A percentile compares a stretch with the other conserved stretches of the same genome.
phyloP scores from a whole-genome alignment of 2,329 filamentous ascomycete genomes.

The Grosmannia huntii region DNA sequence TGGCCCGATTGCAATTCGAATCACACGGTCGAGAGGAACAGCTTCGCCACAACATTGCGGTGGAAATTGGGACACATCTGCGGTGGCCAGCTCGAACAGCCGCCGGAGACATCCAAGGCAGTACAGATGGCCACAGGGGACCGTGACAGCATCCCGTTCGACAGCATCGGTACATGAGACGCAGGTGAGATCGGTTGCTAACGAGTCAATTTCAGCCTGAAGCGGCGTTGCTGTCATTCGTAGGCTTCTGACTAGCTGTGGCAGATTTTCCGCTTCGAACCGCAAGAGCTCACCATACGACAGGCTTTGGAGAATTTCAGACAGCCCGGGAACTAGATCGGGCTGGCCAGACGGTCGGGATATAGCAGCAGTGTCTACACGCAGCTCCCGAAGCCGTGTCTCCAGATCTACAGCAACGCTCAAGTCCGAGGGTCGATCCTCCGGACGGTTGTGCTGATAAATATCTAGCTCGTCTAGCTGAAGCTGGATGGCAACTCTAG shows the following conservation, averaged over 20 bases:
- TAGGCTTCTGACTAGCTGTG: neutral
- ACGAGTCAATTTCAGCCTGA: neutral
- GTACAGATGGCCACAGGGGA: constrained; percentile 32
- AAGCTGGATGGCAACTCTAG: neutral
- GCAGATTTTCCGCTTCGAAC: neutral
- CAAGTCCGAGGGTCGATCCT: neutral
- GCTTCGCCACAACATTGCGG: constrained; percentile 34
- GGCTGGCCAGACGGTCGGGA: neutral
- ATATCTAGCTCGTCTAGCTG: neutral
- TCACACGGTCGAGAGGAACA: constrained; percentile 27
- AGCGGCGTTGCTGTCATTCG: neutral
- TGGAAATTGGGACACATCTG: constrained; percentile 37
- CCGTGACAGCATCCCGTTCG: neutral
- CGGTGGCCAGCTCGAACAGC: constrained; percentile 28
- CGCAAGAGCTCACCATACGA: neutral
- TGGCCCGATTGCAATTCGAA: neutral
- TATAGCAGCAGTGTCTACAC: neutral
- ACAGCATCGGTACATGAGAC: neutral
- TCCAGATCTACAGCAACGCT: neutral
- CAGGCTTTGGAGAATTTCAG: neutral
- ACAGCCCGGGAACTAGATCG: neutral
- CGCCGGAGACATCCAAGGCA: constrained; percentile 31
- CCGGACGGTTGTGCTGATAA: neutral
- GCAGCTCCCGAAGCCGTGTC: neutral
- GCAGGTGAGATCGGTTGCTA: neutral